Evolutionary conservation across 1,284 basidiomycete species (phyloP).

Genomic region (Mycena citricolor): DNA sequence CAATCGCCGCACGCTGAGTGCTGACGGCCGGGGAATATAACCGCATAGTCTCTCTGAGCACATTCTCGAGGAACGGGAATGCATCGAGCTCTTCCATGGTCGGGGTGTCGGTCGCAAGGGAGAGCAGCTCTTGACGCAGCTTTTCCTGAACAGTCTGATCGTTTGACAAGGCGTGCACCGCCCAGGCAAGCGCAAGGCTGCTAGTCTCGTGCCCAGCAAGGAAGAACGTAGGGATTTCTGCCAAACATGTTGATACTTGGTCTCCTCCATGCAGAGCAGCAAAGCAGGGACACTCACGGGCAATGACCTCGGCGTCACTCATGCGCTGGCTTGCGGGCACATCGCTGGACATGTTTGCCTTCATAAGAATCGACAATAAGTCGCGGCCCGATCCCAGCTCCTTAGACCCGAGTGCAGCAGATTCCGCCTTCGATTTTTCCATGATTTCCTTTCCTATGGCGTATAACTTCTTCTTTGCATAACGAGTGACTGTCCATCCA

Average conservation of each 20-base stretch:
- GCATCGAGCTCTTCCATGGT: constrained; percentile 8
- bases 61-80: constrained; percentile 10
- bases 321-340: too few relatives aligned
- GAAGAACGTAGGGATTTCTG: constrained; percentile 14
- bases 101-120: constrained; percentile 16
- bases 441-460: too few relatives aligned
- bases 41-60: constrained; percentile 8
- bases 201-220: constrained; percentile 11
- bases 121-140: constrained; percentile 13
- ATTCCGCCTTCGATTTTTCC: too few relatives aligned
- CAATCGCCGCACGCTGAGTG: constrained; percentile 2
- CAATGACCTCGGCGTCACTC: too few relatives aligned
- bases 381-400: not conserved
- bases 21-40: constrained; percentile 5
- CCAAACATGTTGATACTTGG: not conserved
- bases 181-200: constrained; percentile 10
- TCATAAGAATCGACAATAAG: too few relatives aligned
- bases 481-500: too few relatives aligned
- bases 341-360: too few relatives aligned
- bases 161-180: constrained; percentile 9
- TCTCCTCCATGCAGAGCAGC: too few relatives aligned
- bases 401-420: not conserved
- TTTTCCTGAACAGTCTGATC: constrained; percentile 6
- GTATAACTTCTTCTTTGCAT: too few relatives aligned
- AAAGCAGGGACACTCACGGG: too few relatives aligned